Conservation (phyloP, 2,329 filamentous ascomycete species). For the Colletotrichum somersetense region DNA sequence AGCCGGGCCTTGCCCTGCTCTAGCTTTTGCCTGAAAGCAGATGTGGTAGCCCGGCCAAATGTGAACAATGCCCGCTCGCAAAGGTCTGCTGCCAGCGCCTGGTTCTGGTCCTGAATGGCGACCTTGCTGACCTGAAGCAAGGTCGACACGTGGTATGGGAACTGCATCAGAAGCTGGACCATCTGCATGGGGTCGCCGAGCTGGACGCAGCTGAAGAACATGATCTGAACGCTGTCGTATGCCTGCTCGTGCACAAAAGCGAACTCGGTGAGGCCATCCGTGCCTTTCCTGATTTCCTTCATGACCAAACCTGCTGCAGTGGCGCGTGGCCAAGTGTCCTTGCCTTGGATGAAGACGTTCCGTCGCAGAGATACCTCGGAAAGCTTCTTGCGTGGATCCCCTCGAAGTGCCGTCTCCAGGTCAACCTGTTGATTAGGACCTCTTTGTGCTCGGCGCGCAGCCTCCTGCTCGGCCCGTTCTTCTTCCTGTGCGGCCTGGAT, state of each 20-base stretch:
- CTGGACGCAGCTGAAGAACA: slow-evolving; percentile 85
- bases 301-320: slow-evolving; percentile 87
- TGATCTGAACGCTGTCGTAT: slow-evolving; percentile 80
- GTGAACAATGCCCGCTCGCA: slow-evolving; percentile 93
- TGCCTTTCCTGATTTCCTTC: slow-evolving; percentile 65
- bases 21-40: slow-evolving; percentile 82
- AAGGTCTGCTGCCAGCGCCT: slow-evolving; percentile 86
- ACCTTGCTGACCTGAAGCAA: slow-evolving; percentile 95
- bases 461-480: slow-evolving; percentile 59
- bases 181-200: slow-evolving; percentile 86
- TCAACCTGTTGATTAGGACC: slow-evolving; percentile 66
- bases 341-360: slow-evolving; percentile 88
- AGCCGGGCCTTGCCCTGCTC: slow-evolving; percentile 83
- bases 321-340: slow-evolving; percentile 86
- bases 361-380: slow-evolving; percentile 78
- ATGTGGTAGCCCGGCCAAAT: slow-evolving; percentile 89
- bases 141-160: slow-evolving; percentile 88
- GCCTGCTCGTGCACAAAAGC: slow-evolving; percentile 78
- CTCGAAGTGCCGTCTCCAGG: slow-evolving; percentile 66
- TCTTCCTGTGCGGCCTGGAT: slow-evolving; percentile 67
- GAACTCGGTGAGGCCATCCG: slow-evolving; percentile 76
- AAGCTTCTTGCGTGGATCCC: slow-evolving; percentile 72
- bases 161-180: slow-evolving; percentile 73
- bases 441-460: slow-evolving; percentile 50
- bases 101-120: slow-evolving; percentile 90